Evolutionary conservation across 768 basidiomycete genomes (phyloP).

Genomic region (Russula sp.): DNA sequence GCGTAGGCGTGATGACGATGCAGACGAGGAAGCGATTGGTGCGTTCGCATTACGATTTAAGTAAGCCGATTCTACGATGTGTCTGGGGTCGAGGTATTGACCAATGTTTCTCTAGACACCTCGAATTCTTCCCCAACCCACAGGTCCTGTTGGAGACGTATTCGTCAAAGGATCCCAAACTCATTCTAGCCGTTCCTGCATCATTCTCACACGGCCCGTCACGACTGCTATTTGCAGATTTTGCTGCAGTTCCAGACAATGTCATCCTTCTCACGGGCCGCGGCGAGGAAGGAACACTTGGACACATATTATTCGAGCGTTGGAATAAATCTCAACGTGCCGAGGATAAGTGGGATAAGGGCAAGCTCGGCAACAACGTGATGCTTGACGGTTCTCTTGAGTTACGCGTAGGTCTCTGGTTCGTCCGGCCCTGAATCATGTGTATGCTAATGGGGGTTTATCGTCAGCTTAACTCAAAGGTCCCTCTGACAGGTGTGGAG

Average conservation of each 20-base stretch:
- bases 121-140: constrained; percentile 88
- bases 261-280: constrained; percentile 80
- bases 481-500: constrained; percentile 83
- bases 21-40: constrained; percentile 76
- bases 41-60: constrained; percentile 84
- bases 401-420: constrained; percentile 45
- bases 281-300: constrained; percentile 74
- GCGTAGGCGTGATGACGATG: constrained; percentile 35
- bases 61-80: constrained; percentile 37
- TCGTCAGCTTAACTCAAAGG: constrained; percentile 75
- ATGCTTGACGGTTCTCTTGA: constrained; percentile 69
- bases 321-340: constrained; percentile 83
- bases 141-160: constrained; percentile 74
- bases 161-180: constrained; percentile 82
- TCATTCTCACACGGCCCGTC: constrained; percentile 91
- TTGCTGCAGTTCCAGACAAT: constrained; percentile 77
- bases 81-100: background rate
- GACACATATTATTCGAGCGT: constrained; percentile 67
- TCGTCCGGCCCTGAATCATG: background rate
- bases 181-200: constrained; percentile 89
- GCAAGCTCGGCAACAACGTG: constrained; percentile 78
- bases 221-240: constrained; percentile 75
- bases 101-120: constrained; percentile 44
- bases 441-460: constrained; percentile 6
- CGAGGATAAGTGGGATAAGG: constrained; percentile 82